Conservation (phyloP, 1,139 yeast genomes). For the Ogataea hybrid region DNA sequence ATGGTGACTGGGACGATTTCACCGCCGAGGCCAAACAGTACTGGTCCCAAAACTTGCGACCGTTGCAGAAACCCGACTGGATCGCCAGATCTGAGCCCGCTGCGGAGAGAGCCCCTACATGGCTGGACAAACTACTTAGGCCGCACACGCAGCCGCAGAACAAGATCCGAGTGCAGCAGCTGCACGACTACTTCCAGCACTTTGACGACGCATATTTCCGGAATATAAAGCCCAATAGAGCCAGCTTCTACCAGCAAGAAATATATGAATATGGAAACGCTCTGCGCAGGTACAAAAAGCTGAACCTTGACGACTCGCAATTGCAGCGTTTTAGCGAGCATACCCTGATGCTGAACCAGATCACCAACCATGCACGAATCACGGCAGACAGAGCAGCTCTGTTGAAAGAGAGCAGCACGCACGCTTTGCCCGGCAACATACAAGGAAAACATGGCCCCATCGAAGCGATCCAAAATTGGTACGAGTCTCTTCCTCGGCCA, state of each 20-base stretch:
- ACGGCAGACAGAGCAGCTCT: background rate
- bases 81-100: background rate
- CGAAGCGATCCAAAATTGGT: slow-evolving; percentile 1
- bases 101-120: background rate
- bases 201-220: background rate
- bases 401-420: too few relatives aligned
- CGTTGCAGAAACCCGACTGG: background rate
- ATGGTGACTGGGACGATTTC: background rate
- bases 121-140: slow-evolving; percentile 1
- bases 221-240: background rate
- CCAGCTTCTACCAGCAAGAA: slow-evolving; percentile 1
- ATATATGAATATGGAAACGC: background rate
- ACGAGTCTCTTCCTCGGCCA: background rate
- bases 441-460: background rate
- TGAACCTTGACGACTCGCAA: background rate
- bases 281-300: background rate
- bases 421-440: too few relatives aligned
- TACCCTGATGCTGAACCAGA: background rate
- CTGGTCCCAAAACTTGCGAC: slow-evolving; percentile 2
- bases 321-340: background rate
- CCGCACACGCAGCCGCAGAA: background rate
- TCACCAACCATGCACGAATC: slow-evolving; percentile 3
- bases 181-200: slow-evolving; percentile 2
- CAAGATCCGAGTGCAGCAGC: background rate
- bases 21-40: slow-evolving; percentile 2